phyloP scores from a whole-genome alignment of 441 rosid genomes.

The Brassica balearica region DNA sequence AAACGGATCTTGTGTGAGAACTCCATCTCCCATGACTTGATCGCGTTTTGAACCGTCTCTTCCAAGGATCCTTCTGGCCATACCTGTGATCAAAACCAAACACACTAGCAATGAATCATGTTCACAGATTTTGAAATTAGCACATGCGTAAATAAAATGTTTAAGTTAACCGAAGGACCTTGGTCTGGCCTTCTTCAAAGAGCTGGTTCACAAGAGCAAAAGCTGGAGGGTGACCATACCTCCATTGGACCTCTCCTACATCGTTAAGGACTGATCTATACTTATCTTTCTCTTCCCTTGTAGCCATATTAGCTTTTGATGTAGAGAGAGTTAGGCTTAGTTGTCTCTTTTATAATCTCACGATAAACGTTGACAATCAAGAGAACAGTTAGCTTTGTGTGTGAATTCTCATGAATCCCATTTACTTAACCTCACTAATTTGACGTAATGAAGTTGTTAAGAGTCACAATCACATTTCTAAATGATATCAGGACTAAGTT shows the following conservation, averaged over 20 bases:
- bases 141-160: not conserved
- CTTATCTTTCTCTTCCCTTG: conserved; percentile 46
- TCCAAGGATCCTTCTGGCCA: conserved; percentile 82
- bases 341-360: conserved; percentile 32
- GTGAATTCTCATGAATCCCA: conserved; percentile 4
- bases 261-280: conserved; percentile 56
- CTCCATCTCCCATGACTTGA: conserved; percentile 92
- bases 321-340: conserved; percentile 12
- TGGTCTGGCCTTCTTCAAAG: conserved; percentile 72
- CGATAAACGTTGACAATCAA: conserved; percentile 1
- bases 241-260: conserved; percentile 56
- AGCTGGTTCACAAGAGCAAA: conserved; percentile 65
- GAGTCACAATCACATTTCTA: conserved; percentile 35
- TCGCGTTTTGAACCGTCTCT: conserved; percentile 77
- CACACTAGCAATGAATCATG: not conserved
- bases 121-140: not conserved
- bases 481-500: not conserved
- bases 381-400: not conserved
- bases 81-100: conserved; percentile 48
- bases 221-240: conserved; percentile 69
- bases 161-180: conserved; percentile 37
- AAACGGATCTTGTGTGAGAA: conserved; percentile 74
- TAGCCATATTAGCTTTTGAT: conserved; percentile 41
- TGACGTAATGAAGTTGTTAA: conserved; percentile 40
- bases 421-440: not conserved